Base-by-base conservation (phyloP, 257 asterid genomes). In the Primulina huaijiensis region DNA sequence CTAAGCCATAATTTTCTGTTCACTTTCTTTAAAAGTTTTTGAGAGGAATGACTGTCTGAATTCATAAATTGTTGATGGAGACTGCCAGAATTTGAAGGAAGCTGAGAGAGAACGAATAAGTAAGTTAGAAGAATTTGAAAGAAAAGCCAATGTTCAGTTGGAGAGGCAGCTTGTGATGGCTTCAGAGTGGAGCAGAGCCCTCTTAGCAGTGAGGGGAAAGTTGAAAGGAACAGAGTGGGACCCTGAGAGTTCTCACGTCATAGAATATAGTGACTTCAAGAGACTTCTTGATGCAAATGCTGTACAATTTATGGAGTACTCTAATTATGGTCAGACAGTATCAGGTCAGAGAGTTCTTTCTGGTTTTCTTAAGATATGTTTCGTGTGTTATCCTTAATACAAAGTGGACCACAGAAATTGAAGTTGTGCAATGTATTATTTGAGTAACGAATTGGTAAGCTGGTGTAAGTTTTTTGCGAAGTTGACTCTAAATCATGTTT, bases 141-240 rank as follows among this genome's bases (percentile, higher is more conserved):
- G 96, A 73, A 89, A 85, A 76, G 99, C 96, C 60, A 90, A 91
- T 80, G 89, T 89, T 75, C 99, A 93, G 78, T 76, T 93, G 72
- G 97, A 93, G 79, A 90, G 99, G 87, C 97, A 93, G 84, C 96
- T 93, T 61, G 82, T 89, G 72, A 80, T 93, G 94, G 93, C 99
- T 60, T 89, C 97, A 31, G 99, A 93, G 62, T 93, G 99, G 99
- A 93, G 97, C 89, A 86, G 95, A 79, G 58, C 80, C 63, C 88
- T 93, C 79, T 84, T 93, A 82, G 81, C 92, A 56, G 70, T 83
- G 89, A 86, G 86, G 69, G 97, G 96, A 65, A 93, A 89, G 76
- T 66, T 93, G 79, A 91, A 86, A 82, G 99, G 99, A 71, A 90
- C 99, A 0, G 91, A 93, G 70, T 93, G 96, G 96, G 96, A 90